These are phyloP conservation scores for Fomitopsis betulina DNA, from an alignment of 1,284 basidiomycete genomes.

Conservation along the genomic window DNA sequence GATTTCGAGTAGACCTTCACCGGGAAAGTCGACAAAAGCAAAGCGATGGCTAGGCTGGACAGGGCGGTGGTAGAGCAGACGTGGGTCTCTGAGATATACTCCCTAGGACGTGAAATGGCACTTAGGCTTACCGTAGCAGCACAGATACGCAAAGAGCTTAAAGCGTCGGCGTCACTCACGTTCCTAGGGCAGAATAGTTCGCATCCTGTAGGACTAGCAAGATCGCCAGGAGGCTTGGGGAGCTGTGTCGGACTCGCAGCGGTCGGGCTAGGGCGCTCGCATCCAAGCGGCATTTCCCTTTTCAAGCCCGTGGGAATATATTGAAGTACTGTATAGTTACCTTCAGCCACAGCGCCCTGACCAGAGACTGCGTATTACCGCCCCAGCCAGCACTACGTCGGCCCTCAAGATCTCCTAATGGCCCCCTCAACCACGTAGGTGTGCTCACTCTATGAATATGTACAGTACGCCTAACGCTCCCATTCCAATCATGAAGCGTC, in stretches of 20 bases:
- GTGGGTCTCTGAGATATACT: no score
- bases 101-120: no score
- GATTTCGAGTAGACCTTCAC: not conserved
- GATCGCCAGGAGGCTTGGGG: no score
- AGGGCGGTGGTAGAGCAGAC: no score
- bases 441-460: slow-evolving; percentile 4
- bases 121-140: no score
- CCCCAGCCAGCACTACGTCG: slow-evolving; percentile 22
- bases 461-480: slow-evolving; percentile 1
- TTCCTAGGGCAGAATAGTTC: no score
- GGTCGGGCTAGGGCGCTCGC: not conserved
- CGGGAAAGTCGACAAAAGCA: no score
- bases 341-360: slow-evolving; percentile 21
- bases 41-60: no score
- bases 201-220: no score
- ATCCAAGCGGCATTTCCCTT: not conserved
- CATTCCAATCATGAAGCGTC: slow-evolving; percentile 36
- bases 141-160: no score
- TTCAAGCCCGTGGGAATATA: slow-evolving; percentile 22
- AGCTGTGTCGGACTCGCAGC: no score
- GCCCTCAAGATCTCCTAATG: slow-evolving; percentile 31
- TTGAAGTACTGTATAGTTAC: slow-evolving; percentile 25
- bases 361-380: slow-evolving; percentile 17
- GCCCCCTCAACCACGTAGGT: slow-evolving; percentile 33
- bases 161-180: no score